A percentile compares a stretch with the other conserved stretches of the same genome.
Conservation (phyloP, 768 basidiomycete species). For the Tricholoma flavovirens region DNA sequence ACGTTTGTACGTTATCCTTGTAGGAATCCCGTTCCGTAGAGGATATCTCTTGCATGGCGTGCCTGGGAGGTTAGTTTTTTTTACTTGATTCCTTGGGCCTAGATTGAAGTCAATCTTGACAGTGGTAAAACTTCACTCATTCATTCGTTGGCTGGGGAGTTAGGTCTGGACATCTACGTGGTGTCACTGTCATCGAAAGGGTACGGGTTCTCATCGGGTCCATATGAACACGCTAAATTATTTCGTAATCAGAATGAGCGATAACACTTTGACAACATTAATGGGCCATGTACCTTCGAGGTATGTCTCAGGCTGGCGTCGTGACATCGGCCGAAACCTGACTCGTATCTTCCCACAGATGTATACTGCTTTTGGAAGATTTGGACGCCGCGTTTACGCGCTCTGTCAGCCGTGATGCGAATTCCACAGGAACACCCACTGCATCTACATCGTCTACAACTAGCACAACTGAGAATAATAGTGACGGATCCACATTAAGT, state of each 20-base stretch:
- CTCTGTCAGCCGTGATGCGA: slow-evolving; percentile 75
- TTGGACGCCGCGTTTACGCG: slow-evolving; percentile 90
- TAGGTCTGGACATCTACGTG: slow-evolving; percentile 88
- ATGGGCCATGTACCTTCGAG: slow-evolving; percentile 87
- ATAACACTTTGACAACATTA: slow-evolving; percentile 79
- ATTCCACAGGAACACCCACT: slow-evolving; percentile 70
- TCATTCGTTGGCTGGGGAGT: slow-evolving; percentile 78
- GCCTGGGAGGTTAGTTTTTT: slow-evolving; percentile 60
- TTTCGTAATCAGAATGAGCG: slow-evolving; percentile 64
- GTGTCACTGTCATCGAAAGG: slow-evolving; percentile 85
- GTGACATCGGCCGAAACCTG: slow-evolving; percentile 2
- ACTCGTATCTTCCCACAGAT: slow-evolving; percentile 40
- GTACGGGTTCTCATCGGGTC: slow-evolving; percentile 31
- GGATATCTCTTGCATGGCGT: slow-evolving; percentile 84
- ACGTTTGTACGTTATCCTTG: background rate
- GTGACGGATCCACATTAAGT: slow-evolving; percentile 78
- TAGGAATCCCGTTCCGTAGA: slow-evolving; percentile 84
- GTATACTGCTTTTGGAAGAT: slow-evolving; percentile 91
- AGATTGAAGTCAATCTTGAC: slow-evolving; percentile 10
- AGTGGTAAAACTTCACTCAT: slow-evolving; percentile 87
- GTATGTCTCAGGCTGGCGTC: no score
- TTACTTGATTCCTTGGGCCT: slow-evolving; percentile 3
- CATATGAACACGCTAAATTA: slow-evolving; percentile 13
- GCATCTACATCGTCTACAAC: slow-evolving; percentile 37
- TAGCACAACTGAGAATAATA: slow-evolving; percentile 38